phyloP scores from a whole-genome alignment of 2,329 filamentous ascomycete genomes.

The Parastagonospora nodorum region DNA sequence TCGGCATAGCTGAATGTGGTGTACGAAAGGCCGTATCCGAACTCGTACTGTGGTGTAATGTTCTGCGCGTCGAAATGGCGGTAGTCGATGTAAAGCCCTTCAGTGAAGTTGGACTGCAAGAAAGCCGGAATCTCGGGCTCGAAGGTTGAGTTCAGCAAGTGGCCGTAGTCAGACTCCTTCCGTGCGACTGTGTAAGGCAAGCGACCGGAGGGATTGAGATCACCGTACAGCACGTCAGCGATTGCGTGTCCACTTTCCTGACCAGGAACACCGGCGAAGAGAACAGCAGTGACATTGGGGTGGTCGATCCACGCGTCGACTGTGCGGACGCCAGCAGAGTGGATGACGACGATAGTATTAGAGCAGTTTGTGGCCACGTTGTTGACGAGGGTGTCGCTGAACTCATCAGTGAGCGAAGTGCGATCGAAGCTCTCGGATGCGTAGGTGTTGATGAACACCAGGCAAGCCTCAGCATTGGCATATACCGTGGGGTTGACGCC shows the following conservation, averaged over 20 bases:
- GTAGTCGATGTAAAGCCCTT: constrained; percentile 83
- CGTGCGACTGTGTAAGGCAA: constrained; percentile 79
- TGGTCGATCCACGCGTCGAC: constrained; percentile 74
- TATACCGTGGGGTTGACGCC: constrained; percentile 36
- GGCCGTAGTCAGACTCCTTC: constrained; percentile 69
- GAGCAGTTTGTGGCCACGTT: constrained; percentile 53
- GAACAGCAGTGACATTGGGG: constrained; percentile 78
- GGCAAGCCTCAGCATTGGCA: constrained; percentile 48
- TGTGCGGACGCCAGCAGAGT: constrained; percentile 64
- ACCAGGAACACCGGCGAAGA: constrained; percentile 80
- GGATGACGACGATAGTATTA: constrained; percentile 57
- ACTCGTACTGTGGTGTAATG: constrained; percentile 74
- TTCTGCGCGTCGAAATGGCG: constrained; percentile 70
- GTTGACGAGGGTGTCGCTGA: constrained; percentile 46
- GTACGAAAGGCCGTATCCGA: constrained; percentile 76
- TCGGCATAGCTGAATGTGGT: constrained; percentile 75
- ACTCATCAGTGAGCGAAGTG: constrained; percentile 20
- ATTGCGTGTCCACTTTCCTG: constrained; percentile 80
- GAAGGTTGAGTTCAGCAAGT: constrained; percentile 56
- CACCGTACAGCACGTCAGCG: constrained; percentile 78
- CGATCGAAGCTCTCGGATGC: constrained; percentile 45
- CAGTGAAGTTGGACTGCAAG: constrained; percentile 74
- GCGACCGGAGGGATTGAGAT: constrained; percentile 73
- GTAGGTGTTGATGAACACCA: constrained; percentile 64
- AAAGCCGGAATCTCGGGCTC: constrained; percentile 59